Evolutionary conservation across 2,329 filamentous ascomycete genomes (phyloP).

Genomic region (Aotearoamyces nothofagi): DNA sequence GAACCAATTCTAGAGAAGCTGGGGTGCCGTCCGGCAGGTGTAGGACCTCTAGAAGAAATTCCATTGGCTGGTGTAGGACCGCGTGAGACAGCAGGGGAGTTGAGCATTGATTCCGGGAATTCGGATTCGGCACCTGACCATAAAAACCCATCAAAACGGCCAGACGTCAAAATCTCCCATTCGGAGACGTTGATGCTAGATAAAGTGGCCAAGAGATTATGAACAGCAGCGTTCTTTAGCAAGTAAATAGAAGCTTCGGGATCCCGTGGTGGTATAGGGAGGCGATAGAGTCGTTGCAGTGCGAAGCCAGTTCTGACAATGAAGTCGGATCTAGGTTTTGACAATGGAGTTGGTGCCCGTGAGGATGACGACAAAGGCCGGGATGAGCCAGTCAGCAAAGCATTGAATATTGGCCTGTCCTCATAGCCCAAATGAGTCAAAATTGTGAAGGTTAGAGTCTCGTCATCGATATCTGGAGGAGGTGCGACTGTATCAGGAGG

Average conservation of each 20-base stretch:
- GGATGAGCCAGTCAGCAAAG: constrained; percentile 49
- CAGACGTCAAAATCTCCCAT: constrained; percentile 90
- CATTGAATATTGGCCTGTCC: constrained; percentile 69
- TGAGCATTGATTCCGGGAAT: constrained; percentile 18
- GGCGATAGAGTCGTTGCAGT: constrained; percentile 71
- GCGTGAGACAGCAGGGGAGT: constrained; percentile 27
- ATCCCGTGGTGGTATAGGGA: constrained; percentile 60
- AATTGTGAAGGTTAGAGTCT: constrained; percentile 87
- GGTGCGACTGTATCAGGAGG: constrained; percentile 51
- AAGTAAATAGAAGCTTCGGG: constrained; percentile 78
- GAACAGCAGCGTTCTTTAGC: constrained; percentile 65
- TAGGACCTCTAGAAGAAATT: constrained; percentile 22
- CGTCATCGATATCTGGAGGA: constrained; percentile 83
- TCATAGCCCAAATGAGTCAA: constrained; percentile 68
- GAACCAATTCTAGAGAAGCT: constrained; percentile 14
- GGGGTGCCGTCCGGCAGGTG: constrained; percentile 7
- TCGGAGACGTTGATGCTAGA: constrained; percentile 82
- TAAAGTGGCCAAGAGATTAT: constrained; percentile 76
- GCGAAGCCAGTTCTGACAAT: constrained; percentile 62
- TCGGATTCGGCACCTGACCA: constrained; percentile 77
- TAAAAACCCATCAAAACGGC: constrained; percentile 88
- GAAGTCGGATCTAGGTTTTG: constrained; percentile 53
- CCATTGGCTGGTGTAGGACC: constrained; percentile 38
- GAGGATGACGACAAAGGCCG: constrained; percentile 35
- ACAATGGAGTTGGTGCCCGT: constrained; percentile 54